Conservation (phyloP, 1,284 basidiomycete genomes). For the Flammula alnicola region DNA sequence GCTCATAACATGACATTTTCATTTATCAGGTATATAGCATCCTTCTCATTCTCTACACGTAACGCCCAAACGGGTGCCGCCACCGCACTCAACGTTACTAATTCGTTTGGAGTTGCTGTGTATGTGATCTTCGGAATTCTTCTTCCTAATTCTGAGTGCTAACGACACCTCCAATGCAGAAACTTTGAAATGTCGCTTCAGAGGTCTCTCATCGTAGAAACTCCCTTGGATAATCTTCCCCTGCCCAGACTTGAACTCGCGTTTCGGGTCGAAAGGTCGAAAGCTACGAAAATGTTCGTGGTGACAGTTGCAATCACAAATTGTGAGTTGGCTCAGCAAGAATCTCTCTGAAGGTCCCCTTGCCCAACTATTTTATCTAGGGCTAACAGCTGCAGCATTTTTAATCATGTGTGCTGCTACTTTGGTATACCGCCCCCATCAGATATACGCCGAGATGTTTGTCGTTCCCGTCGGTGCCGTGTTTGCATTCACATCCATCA, state of each 20-base stretch:
- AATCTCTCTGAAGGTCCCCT: neutral
- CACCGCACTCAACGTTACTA: neutral
- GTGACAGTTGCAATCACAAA: conserved; percentile 20
- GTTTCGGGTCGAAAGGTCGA: conserved; percentile 4
- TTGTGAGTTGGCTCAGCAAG: conserved; percentile 10
- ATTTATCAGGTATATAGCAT: conserved; percentile 8
- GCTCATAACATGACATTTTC: neutral
- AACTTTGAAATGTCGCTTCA: conserved; percentile 9
- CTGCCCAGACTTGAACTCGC: neutral
- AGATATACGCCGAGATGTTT: conserved; percentile 27
- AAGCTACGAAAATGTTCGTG: conserved; percentile 11
- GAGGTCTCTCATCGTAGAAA: neutral
- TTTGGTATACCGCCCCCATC: conserved; percentile 16
- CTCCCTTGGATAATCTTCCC: neutral
- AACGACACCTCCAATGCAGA: neutral
- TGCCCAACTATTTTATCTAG: conserved; percentile 2
- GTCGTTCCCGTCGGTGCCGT: conserved; percentile 26
- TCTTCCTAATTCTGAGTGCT: neutral
- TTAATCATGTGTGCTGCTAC: conserved; percentile 23
- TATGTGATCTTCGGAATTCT: neutral
- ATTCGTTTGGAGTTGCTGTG: conserved; percentile 14
- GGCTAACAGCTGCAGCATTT: conserved; percentile 24
- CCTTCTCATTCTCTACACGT: conserved; percentile 3
- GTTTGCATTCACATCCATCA: too few relatives aligned
- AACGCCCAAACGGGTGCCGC: neutral